Base-by-base conservation (phyloP, 768 basidiomycete genomes). In the Termitomyces sp. region DNA sequence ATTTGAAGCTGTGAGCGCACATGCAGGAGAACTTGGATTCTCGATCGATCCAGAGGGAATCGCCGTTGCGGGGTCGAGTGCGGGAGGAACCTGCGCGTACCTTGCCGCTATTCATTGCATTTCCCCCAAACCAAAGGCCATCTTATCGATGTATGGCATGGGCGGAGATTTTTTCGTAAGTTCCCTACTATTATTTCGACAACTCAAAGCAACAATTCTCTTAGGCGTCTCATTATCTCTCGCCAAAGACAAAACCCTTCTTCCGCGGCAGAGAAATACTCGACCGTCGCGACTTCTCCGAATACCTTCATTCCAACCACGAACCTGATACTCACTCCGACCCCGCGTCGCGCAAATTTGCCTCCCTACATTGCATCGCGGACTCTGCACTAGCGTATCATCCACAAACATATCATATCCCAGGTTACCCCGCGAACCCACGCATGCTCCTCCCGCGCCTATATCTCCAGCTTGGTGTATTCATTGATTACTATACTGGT, bases 1-100 rank as follows among this genome's bases (percentile, higher is more conserved):
- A 33, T 7, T 20, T 22, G 36, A 9, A 12, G 44, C 27, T 24
- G 33, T 4, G 18, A 30, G 41, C 8, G 12, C 18, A 13, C 22
- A 36, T 20, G 16, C 11, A 7, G 36, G 18, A 6, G 53, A 34
- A 30, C 9, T 52, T 7, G 48, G 31, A 12, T 78, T 75, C 58
- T 69, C 67, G 37, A 65, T 88, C 36, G 77, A 86, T 61, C 42
- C 70, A 16, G 62, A 74, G 1, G 67, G 76, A 2, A 74, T 88
- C 15, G 81, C 76, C 0, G 84, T 83, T 2, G 72, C 79, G 4
- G 88, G 87, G 0, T 75, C 77, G 15, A 87, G 85, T 61, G 81
- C 84, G 0, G 87, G 87, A 11, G 85, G 83, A 1, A 69, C 81
- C n/a, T 85, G 85, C 60, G 83, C 84, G 1, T 86, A 85, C 63